A percentile compares a stretch with the other conserved stretches of the same genome.
Evolutionary conservation across 805 yeast genomes (phyloP).

Genomic region (Metschnikowia anglica): DNA sequence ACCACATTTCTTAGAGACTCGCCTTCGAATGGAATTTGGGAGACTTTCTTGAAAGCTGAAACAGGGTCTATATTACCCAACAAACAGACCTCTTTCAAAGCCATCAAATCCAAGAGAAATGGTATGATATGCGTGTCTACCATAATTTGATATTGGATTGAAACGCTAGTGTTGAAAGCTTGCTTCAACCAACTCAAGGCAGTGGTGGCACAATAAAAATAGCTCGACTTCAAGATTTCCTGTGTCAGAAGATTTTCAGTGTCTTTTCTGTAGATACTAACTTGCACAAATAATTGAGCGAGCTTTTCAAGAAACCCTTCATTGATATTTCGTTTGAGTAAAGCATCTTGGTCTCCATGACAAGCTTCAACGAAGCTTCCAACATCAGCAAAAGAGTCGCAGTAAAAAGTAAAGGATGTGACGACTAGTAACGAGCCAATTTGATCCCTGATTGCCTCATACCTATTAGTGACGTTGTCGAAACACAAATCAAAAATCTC

Average conservation of each 20-base stretch:
- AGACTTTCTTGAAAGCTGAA: constrained; percentile 43
- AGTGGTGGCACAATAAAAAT: constrained; percentile 64
- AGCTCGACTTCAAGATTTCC: constrained; percentile 57
- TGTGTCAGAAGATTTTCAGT: constrained; percentile 46
- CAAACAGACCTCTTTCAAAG: constrained; percentile 78
- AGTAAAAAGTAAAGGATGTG: constrained; percentile 41
- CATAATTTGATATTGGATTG: constrained; percentile 52
- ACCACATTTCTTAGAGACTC: constrained; percentile 28
- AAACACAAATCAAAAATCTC: constrained; percentile 44
- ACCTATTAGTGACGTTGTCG: constrained; percentile 58
- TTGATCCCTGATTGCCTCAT: constrained; percentile 68
- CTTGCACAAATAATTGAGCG: constrained; percentile 14
- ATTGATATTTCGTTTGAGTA: constrained; percentile 18
- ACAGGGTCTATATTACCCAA: constrained; percentile 60
- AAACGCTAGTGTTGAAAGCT: constrained; percentile 53
- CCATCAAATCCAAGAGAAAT: constrained; percentile 60
- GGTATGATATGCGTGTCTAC: constrained; percentile 58
- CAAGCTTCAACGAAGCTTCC: constrained; percentile 42
- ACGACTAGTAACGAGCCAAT: constrained; percentile 60
- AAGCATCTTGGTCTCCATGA: constrained; percentile 7
- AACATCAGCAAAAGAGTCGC: constrained; percentile 41
- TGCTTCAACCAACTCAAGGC: constrained; percentile 58
- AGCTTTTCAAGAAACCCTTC: constrained; percentile 38
- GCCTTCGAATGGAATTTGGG: constrained; percentile 36
- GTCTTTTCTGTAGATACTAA: constrained; percentile 44